phyloP scores from a whole-genome alignment of 2,329 filamentous ascomycete genomes.

The Colletotrichum falcatum region DNA sequence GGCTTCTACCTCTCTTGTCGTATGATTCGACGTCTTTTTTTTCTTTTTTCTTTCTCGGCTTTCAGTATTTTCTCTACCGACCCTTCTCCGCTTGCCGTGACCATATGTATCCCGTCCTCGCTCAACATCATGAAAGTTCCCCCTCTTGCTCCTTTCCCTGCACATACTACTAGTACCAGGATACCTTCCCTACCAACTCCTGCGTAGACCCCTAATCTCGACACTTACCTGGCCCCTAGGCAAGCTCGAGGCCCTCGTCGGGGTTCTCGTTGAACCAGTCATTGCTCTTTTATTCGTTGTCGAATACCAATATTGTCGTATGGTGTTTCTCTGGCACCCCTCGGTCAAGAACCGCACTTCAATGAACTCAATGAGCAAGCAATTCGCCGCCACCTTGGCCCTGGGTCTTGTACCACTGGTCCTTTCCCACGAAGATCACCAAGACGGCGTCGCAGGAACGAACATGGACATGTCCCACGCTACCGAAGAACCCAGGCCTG shows the following conservation, averaged over 20 bases:
- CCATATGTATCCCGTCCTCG: conserved; percentile 28
- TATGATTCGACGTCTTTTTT: background rate
- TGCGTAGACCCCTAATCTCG: background rate
- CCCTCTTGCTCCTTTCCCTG: background rate
- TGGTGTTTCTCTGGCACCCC: background rate
- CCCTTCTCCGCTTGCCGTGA: conserved; percentile 18
- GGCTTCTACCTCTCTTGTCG: conserved; percentile 16
- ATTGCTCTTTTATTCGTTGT: background rate
- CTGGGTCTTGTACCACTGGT: conserved; percentile 23
- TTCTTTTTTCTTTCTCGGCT: too few relatives aligned
- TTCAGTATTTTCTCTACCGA: background rate
- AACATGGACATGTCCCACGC: conserved; percentile 39
- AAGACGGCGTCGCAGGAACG: conserved; percentile 36
- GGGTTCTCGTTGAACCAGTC: background rate
- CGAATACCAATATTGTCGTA: background rate
- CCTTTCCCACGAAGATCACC: conserved; percentile 41
- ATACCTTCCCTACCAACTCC: too few relatives aligned
- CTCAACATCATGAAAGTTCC: background rate
- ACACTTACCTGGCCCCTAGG: background rate
- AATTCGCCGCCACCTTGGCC: background rate
- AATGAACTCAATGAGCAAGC: conserved; percentile 15
- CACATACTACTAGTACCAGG: background rate
- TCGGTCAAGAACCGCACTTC: background rate
- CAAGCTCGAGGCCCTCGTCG: background rate
- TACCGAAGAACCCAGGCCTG: conserved; percentile 32